These are phyloP conservation scores for Polysphondylium violaceum DNA, from an alignment of 78 protist genomes.

Conservation along the genomic window DNA sequence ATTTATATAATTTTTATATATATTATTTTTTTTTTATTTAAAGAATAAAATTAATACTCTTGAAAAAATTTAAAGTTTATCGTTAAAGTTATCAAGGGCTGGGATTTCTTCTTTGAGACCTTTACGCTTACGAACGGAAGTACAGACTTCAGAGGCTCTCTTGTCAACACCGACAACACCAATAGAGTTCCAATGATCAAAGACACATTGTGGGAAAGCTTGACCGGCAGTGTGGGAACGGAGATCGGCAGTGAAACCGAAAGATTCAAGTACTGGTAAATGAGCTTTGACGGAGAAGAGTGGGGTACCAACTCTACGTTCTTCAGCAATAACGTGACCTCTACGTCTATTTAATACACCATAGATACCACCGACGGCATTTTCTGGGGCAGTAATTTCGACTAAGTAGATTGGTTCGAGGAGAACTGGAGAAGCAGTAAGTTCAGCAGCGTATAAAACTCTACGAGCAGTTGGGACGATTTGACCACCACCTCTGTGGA, in stretches of 20 bases:
- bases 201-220: slow-evolving; percentile 99
- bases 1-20: no score
- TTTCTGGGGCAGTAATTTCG: slow-evolving; percentile 94
- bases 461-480: slow-evolving; percentile 97
- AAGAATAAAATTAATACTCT: no score
- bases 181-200: slow-evolving; percentile 98
- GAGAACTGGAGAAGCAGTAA: slow-evolving; percentile 94
- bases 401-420: slow-evolving; percentile 97
- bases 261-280: slow-evolving; percentile 99
- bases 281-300: slow-evolving; percentile 93
- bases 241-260: slow-evolving; percentile 99
- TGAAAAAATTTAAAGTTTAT: no score
- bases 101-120: slow-evolving; percentile 94
- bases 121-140: slow-evolving; percentile 95
- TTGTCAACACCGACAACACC: slow-evolving; percentile 57
- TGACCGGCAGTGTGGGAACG: slow-evolving; percentile 98
- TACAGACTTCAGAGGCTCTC: slow-evolving; percentile 77
- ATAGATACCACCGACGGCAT: slow-evolving; percentile 96
- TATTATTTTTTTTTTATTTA: no score
- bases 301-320: slow-evolving; percentile 93
- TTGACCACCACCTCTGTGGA: slow-evolving; percentile 99
- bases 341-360: slow-evolving; percentile 91
- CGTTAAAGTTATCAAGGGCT: no score
- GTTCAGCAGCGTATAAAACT: slow-evolving; percentile 88
- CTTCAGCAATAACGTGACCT: slow-evolving; percentile 96